Percentiles rank a stretch among this genome's conserved stretches.
Conservation (phyloP, 371 early-diverging fungal species). For the Entomophthora muscae region DNA sequence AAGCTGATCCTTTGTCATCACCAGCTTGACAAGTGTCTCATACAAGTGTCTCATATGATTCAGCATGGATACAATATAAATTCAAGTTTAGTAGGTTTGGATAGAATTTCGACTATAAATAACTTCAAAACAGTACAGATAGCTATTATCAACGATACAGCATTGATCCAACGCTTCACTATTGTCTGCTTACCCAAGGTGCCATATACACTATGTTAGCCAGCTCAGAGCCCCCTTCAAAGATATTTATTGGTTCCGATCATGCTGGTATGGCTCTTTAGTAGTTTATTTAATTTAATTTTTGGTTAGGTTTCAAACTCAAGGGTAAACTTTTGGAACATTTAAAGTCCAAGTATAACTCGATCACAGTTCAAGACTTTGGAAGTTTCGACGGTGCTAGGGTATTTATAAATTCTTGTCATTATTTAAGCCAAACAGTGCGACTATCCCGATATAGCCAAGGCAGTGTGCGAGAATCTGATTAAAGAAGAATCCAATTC, state of each 20-base stretch:
- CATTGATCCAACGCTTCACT: too few relatives aligned
- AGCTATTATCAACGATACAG: too few relatives aligned
- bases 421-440: neutral
- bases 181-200: too few relatives aligned
- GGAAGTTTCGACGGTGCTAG: neutral
- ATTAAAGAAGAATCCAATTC: neutral
- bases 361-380: neutral
- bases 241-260: slow-evolving; percentile 9
- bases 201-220: too few relatives aligned
- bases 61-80: too few relatives aligned
- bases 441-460: slow-evolving; percentile 10
- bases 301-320: slow-evolving; percentile 5
- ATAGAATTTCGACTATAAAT: too few relatives aligned
- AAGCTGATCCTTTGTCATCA: too few relatives aligned
- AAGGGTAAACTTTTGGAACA: slow-evolving; percentile 4
- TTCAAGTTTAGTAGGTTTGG: too few relatives aligned
- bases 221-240: too few relatives aligned
- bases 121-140: too few relatives aligned
- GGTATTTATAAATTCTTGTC: neutral
- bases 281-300: neutral
- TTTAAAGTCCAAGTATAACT: neutral
- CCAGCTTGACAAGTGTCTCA: too few relatives aligned
- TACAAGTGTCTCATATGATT: too few relatives aligned
- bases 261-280: slow-evolving; percentile 8
- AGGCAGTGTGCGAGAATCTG: slow-evolving; percentile 1